These are phyloP conservation scores for Pyrenochaeta sp. DNA, from an alignment of 2,329 filamentous ascomycete genomes.

Conservation along the genomic window DNA sequence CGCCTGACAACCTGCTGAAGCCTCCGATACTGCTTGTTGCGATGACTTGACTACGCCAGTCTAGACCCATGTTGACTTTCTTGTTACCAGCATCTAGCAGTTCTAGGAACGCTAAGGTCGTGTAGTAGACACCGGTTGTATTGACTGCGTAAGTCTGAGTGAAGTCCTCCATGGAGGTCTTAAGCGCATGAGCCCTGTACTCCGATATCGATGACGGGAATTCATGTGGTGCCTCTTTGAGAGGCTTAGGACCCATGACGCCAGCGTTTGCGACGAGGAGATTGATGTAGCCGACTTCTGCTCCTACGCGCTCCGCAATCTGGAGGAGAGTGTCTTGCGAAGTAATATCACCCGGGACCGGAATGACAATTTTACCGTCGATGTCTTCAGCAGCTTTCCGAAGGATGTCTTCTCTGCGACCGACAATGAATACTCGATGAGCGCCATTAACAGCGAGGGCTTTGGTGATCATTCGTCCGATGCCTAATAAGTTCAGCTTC, in stretches of 20 bases:
- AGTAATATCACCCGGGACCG: slow-evolving; percentile 31
- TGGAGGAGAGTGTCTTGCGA: slow-evolving; percentile 18
- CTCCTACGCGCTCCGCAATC: slow-evolving; percentile 17
- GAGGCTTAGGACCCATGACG: slow-evolving; percentile 27
- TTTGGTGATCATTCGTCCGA: slow-evolving; percentile 28
- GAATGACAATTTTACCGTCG: slow-evolving; percentile 22
- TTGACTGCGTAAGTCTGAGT: slow-evolving; percentile 53
- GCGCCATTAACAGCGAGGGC: slow-evolving; percentile 28
- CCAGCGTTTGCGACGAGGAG: slow-evolving; percentile 37
- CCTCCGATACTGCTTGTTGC: slow-evolving; percentile 18
- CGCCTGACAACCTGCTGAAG: slow-evolving; percentile 11
- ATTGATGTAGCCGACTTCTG: slow-evolving; percentile 27
- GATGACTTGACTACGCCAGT: slow-evolving; percentile 29
- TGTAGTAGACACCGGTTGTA: slow-evolving; percentile 52
- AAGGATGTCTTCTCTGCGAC: slow-evolving; percentile 23
- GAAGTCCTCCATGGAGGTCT: slow-evolving; percentile 34
- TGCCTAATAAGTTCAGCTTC: slow-evolving; percentile 13
- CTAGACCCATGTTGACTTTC: slow-evolving; percentile 14
- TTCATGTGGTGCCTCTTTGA: slow-evolving; percentile 19
- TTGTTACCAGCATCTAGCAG: slow-evolving; percentile 52
- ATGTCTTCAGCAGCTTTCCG: slow-evolving; percentile 18
- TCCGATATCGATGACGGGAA: slow-evolving; percentile 21
- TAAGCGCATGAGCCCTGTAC: slow-evolving; percentile 27
- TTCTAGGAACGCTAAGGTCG: slow-evolving; percentile 51
- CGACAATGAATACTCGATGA: slow-evolving; percentile 28